phyloP scores from a whole-genome alignment of 305 asterid genomes.

The Fraxinus paxiana region DNA sequence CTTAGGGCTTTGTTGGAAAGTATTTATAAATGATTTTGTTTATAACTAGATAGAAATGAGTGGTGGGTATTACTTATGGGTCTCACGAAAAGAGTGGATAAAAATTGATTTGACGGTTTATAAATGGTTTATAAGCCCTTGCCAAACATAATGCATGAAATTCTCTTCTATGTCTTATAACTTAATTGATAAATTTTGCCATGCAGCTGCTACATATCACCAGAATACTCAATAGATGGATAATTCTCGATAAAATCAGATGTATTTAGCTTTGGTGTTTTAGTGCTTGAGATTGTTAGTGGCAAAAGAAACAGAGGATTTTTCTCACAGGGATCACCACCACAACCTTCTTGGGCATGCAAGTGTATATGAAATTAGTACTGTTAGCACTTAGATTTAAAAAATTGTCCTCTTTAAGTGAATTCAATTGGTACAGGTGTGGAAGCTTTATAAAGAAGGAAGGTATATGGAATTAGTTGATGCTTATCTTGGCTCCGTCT shows the following conservation, averaged over 20 bases:
- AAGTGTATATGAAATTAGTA: constrained; percentile 18
- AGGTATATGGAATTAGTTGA: constrained; percentile 12
- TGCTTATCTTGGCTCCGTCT: constrained; percentile 6
- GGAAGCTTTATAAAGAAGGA: neutral
- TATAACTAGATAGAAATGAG: neutral
- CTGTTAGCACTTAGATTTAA: neutral
- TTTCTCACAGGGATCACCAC: neutral
- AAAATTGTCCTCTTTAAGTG: neutral
- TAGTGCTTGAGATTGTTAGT: neutral
- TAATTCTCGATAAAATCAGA: neutral
- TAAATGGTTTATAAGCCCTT: neutral
- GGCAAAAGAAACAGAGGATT: neutral
- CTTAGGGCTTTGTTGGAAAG: neutral
- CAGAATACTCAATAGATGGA: neutral
- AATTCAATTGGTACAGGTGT: neutral
- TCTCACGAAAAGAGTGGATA: neutral
- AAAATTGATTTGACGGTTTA: neutral
- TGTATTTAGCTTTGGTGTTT: neutral
- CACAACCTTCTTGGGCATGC: neutral
- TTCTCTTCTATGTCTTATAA: neutral
- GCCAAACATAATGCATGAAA: neutral
- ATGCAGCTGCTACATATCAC: neutral
- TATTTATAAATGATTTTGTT: neutral
- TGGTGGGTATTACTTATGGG: neutral
- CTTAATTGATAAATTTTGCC: neutral